Evolutionary conservation across 306 rosid genomes (phyloP).

Genomic region (Pyrus pyrifolia): DNA sequence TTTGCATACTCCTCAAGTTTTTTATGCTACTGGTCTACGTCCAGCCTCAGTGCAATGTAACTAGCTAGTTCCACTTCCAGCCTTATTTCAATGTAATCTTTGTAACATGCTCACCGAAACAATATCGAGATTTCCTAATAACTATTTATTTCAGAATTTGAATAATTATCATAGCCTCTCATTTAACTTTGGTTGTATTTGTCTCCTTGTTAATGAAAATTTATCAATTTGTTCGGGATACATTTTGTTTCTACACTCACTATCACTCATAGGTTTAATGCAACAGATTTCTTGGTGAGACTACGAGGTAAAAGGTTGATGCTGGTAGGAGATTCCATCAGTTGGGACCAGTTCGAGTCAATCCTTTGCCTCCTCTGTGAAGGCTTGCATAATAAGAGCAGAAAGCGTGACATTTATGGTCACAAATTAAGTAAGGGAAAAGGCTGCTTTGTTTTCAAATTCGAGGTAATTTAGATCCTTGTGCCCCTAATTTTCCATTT

Average conservation of each 20-base stretch:
- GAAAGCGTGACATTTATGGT: conserved; percentile 77
- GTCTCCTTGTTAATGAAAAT: background rate
- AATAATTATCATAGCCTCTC: background rate
- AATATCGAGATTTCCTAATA: conserved; percentile 5
- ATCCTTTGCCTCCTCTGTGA: conserved; percentile 73
- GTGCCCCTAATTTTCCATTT: background rate
- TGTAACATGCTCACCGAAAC: background rate
- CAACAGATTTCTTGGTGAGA: conserved; percentile 77
- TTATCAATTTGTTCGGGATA: conserved; percentile 10
- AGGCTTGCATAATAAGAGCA: conserved; percentile 73
- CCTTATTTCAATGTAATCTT: background rate
- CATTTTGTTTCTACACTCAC: conserved; percentile 12
- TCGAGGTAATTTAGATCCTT: conserved; percentile 41
- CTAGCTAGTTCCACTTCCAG: background rate
- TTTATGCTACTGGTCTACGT: background rate
- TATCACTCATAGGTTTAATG: conserved; percentile 66
- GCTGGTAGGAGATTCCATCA: conserved; percentile 96
- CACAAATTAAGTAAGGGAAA: conserved; percentile 87
- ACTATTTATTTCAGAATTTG: conserved; percentile 5
- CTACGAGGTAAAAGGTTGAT: conserved; percentile 69
- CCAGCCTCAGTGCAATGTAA: background rate
- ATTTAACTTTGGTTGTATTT: background rate
- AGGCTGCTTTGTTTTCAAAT: conserved; percentile 75
- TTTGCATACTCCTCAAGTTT: background rate
- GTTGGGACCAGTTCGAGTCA: conserved; percentile 92